Base-by-base conservation (phyloP, 2,329 filamentous ascomycete genomes). In the Aspergillus neoniger region DNA sequence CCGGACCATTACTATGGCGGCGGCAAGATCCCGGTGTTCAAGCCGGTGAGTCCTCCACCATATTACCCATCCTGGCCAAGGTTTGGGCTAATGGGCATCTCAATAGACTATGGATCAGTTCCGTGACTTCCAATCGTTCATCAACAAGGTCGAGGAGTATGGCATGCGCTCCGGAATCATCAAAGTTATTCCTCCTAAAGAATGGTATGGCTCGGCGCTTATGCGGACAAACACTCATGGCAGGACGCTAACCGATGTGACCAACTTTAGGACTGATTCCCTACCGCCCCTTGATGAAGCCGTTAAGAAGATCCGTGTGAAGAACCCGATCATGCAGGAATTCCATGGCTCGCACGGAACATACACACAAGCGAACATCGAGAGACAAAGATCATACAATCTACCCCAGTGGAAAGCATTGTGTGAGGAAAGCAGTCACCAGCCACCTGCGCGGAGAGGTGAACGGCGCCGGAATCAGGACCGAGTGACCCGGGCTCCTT, bases 161-260 rank as follows among this genome's bases (percentile, higher is more conserved):
- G 95, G 95, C 70, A 99, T 99, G 95, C 91, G 92, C 78, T 95
- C 92, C 21, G 95, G 95, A 38, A 97, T 99, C 69, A 88, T 98
- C 73, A 98, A 99, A 79, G 90, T 99, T 60, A 89, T 98, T 56
- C 93, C 95, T 28, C 95, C 95, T 0, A 81, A 89, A 70, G 93
- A 98, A 85, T 99, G 95, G 95, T 95, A 86, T 77, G 84, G 78
- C 41, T 58, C 55, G 15, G 60, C 44, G 23, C 44, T 8, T 48
- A 15, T 39, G 10, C 21, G 17, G 41, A 55, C 52, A 39, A 48
- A 19, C 48, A 7, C 21, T 30, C 36, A 36, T 41, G 28, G 55
- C 1, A 52, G 36, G 21, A 23, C n/a, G 51, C 39, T 64, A 32
- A 63, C 39, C 12, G 7, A 41, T 47, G 57, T 14, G 59, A 14